A percentile compares a stretch with the other conserved stretches of the same genome.
Evolutionary conservation across 208 protist species (phyloP).

Genomic region (Acanthamoeba royreba): DNA sequence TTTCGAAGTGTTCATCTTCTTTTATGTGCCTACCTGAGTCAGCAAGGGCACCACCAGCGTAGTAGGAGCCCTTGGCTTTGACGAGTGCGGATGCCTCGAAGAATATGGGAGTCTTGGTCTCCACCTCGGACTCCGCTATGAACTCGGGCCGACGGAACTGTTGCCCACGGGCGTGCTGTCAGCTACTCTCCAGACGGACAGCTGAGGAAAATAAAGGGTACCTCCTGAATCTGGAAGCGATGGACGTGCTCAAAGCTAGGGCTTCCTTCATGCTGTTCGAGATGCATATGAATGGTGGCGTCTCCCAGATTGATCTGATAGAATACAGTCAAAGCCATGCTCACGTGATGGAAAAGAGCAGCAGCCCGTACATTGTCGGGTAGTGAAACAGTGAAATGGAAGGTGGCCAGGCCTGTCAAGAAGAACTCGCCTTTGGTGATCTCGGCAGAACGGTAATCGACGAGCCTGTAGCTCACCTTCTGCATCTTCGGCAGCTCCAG

Average conservation of each 20-base stretch:
- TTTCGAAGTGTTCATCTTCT: no score
- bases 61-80: conserved; percentile 44
- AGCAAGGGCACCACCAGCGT: not conserved
- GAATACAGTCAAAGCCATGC: not conserved
- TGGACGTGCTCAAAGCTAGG: not conserved
- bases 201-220: not conserved
- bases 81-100: conserved; percentile 21
- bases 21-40: not conserved
- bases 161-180: not conserved
- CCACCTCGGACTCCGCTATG: conserved; percentile 6
- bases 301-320: conserved; percentile 42
- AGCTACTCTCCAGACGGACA: not conserved
- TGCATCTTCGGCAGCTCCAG: conserved; percentile 36
- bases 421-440: conserved; percentile 17
- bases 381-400: not conserved
- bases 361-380: not conserved
- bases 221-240: conserved; percentile 34
- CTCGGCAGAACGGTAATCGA: conserved; percentile 15
- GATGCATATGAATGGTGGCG: not conserved
- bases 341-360: not conserved
- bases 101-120: not conserved
- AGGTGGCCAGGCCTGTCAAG: not conserved
- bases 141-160: conserved; percentile 41
- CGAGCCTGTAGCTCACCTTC: conserved; percentile 14
- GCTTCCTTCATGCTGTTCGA: not conserved